phyloP scores from a whole-genome alignment of 208 protist species.

The Balamuthia mandrillaris region DNA sequence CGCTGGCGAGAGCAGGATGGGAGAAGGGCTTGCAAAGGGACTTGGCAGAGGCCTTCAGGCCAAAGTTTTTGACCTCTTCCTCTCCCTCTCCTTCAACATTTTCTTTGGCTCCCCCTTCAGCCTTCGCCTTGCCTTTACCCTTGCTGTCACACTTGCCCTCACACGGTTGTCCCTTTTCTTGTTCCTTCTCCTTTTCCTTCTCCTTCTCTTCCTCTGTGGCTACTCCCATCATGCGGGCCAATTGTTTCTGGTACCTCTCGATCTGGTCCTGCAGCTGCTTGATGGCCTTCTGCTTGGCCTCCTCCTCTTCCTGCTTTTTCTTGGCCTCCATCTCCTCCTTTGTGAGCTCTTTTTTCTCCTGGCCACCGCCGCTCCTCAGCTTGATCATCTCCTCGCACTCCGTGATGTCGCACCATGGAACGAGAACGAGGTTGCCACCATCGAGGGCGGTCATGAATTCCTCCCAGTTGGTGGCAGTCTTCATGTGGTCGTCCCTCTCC shows the following conservation, averaged over 20 bases:
- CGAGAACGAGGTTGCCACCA: slow-evolving; percentile 79
- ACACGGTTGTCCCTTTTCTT: not conserved
- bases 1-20: slow-evolving; percentile 77
- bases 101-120: not conserved
- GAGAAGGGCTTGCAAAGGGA: slow-evolving; percentile 92
- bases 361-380: slow-evolving; percentile 46
- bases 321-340: not conserved
- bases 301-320: slow-evolving; percentile 43
- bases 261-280: slow-evolving; percentile 13
- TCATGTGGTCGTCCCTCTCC: slow-evolving; percentile 54
- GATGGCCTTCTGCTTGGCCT: not conserved
- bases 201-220: not conserved
- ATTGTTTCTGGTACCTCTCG: too few species aligned
- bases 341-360: slow-evolving; percentile 6
- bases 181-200: not conserved
- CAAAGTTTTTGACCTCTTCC: slow-evolving; percentile 74
- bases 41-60: slow-evolving; percentile 92
- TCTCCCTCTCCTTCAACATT: slow-evolving; percentile 19
- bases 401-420: slow-evolving; percentile 85
- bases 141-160: too few species aligned
- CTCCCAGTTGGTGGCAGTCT: not conserved
- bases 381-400: slow-evolving; percentile 91
- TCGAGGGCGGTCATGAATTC: slow-evolving; percentile 88
- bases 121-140: not conserved
- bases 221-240: too few species aligned